Evolutionary conservation across 1,284 basidiomycete genomes (phyloP), one percentile per base, ranked within the genome.

Genomic region (Rhodotorula sp.): DNA sequence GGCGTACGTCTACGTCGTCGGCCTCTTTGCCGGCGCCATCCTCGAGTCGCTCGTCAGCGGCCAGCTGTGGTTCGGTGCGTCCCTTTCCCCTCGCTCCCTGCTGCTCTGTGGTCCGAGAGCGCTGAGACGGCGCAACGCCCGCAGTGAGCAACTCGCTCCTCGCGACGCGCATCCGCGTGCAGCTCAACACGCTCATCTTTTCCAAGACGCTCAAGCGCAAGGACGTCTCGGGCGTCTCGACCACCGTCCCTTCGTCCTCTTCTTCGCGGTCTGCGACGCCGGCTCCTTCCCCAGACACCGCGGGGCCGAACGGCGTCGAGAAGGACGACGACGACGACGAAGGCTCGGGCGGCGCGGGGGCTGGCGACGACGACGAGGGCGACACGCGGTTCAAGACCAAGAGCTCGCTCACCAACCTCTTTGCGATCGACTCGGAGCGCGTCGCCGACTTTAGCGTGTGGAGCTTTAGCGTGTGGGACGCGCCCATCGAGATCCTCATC

Each of bases 171-270:
- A 82, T 96, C 58, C 87, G 87, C 52, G 86, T 90, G 25, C 92
- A 96, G 79, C 84, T 97, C 65, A 96, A 96, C 82, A 88, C 91
- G 17, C 87, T 91, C 67, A 83, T 97, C 12, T 97, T 92, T 79
- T 88, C 88, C 61, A 97, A 97, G 83, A 96, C 93, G 0, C 87
- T 97, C 27, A 68, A 67, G 64, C 73, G 77, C 49, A 78, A 78
- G 61, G 78, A 75, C 46, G 74, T 78, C 16, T 68, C 67, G 7
- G 74, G 72, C 44, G 69, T 71, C 27, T 64, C 81, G 52, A 81
- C 74, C 16, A 45, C 46, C 21, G 50, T 61, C 14, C 25, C 60
- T 17, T 49, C 61, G 12, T 1, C 46, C 74, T 17, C 25, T 5
- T 58, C 56, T 10, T 7, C 61, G n/a, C 8, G 34, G 34, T 34